These are phyloP conservation scores for Saccharomyces uvarum DNA, from an alignment of 1,139 yeast genomes.

Conservation along the genomic window DNA sequence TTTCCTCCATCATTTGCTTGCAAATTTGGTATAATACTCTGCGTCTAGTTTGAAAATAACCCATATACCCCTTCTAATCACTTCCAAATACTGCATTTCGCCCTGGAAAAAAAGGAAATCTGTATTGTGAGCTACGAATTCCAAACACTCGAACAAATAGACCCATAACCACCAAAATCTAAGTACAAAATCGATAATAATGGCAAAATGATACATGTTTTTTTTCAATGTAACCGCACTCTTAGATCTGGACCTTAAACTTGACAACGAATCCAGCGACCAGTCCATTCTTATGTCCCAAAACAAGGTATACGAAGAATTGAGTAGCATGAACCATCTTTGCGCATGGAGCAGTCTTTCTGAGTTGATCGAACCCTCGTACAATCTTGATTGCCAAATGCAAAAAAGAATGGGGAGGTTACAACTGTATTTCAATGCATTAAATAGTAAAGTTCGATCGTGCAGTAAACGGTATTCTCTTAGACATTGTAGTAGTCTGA, in stretches of 20 bases:
- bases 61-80: constrained; percentile 84
- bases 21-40: constrained; percentile 39
- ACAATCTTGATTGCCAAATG: constrained; percentile 26
- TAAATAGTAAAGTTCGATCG: constrained; percentile 52
- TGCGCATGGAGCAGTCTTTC: constrained; percentile 9
- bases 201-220: constrained; percentile 46
- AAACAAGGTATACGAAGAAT: constrained; percentile 67
- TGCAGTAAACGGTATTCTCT: constrained; percentile 51
- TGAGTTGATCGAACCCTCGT: constrained; percentile 15
- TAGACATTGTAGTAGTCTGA: constrained; percentile 76
- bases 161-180: constrained; percentile 74
- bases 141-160: constrained; percentile 8
- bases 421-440: constrained; percentile 66
- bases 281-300: constrained; percentile 93
- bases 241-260: constrained; percentile 18
- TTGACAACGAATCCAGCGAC: constrained; percentile 55
- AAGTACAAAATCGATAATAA: constrained; percentile 50
- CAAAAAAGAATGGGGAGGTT: constrained; percentile 55
- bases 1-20: not conserved
- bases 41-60: constrained; percentile 74
- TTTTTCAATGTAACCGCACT: constrained; percentile 28
- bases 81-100: constrained; percentile 65
- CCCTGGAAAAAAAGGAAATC: constrained; percentile 38
- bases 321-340: constrained; percentile 35
- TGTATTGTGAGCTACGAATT: not conserved